A percentile compares a stretch with the other conserved stretches of the same genome.
Evolutionary conservation across 768 basidiomycete genomes (phyloP).

Genomic region (Mycena vitilis): DNA sequence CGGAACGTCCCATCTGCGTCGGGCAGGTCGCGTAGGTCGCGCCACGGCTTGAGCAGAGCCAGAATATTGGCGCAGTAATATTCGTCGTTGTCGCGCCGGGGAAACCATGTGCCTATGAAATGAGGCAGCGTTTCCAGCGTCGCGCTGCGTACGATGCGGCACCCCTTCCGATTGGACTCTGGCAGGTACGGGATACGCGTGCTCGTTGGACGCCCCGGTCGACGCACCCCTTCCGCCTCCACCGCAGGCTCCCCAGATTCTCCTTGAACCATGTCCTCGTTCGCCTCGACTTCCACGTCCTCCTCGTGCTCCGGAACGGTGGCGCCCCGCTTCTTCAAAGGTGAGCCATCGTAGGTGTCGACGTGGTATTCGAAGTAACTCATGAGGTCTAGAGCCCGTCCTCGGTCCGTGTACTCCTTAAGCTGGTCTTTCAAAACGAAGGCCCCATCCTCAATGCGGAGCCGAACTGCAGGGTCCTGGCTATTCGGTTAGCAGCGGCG

Average conservation of each 20-base stretch:
- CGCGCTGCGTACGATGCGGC: constrained; percentile 35
- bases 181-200: constrained; percentile 30
- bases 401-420: constrained; percentile 42
- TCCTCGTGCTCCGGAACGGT: too few species aligned
- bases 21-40: background rate
- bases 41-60: background rate
- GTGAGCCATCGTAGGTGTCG: constrained; percentile 46
- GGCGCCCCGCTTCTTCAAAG: too few species aligned
- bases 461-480: too few species aligned
- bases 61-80: background rate
- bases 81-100: background rate
- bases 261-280: too few species aligned
- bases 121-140: constrained; percentile 50
- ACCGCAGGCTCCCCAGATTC: too few species aligned
- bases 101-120: constrained; percentile 46
- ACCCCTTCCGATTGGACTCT: background rate
- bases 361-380: constrained; percentile 43
- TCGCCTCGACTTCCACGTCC: too few species aligned
- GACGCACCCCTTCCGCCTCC: too few species aligned
- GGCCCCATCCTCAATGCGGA: background rate
- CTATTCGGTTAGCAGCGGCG: too few species aligned
- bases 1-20: background rate
- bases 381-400: constrained; percentile 31
- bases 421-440: constrained; percentile 36
- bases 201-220: too few species aligned